phyloP scores from a whole-genome alignment of 805 yeast species.

The Starmera caribaea region DNA sequence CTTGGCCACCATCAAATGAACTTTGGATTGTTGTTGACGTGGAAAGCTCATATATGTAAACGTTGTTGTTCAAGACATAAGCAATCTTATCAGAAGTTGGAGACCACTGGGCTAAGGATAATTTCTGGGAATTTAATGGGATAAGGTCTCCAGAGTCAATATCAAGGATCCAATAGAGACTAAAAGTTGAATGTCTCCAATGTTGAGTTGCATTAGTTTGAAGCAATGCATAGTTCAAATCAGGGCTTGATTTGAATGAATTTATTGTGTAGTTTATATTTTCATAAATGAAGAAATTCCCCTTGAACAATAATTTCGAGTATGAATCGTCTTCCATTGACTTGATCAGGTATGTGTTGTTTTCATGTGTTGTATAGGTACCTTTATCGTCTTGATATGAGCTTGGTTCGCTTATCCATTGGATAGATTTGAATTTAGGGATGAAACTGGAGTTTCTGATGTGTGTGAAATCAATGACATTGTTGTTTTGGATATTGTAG shows the following conservation, averaged over 20 bases:
- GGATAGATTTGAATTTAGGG: conserved; percentile 45
- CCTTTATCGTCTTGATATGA: conserved; percentile 51
- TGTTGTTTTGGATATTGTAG: neutral
- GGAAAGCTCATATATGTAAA: conserved; percentile 41
- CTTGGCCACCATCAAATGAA: conserved; percentile 61
- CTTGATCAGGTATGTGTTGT: conserved; percentile 43
- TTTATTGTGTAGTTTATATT: conserved; percentile 37
- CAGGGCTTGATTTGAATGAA: conserved; percentile 54
- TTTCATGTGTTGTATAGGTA: conserved; percentile 44
- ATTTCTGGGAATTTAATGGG: conserved; percentile 19
- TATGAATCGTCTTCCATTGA: conserved; percentile 35
- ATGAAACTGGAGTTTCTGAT: conserved; percentile 47
- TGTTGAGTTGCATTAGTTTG: conserved; percentile 52
- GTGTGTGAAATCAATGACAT: conserved; percentile 24
- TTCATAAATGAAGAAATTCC: conserved; percentile 32
- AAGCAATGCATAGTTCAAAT: conserved; percentile 47
- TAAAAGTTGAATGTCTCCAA: conserved; percentile 43
- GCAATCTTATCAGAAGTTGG: conserved; percentile 62
- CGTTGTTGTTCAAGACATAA: conserved; percentile 58
- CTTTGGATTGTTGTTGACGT: conserved; percentile 26
- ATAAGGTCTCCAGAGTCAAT: conserved; percentile 17
- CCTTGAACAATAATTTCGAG: conserved; percentile 38
- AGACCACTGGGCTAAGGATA: conserved; percentile 56
- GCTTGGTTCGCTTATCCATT: conserved; percentile 55
- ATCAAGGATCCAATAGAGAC: conserved; percentile 33